Conservation (phyloP, 257 asterid genomes). For the Nicotiana benthamiana region DNA sequence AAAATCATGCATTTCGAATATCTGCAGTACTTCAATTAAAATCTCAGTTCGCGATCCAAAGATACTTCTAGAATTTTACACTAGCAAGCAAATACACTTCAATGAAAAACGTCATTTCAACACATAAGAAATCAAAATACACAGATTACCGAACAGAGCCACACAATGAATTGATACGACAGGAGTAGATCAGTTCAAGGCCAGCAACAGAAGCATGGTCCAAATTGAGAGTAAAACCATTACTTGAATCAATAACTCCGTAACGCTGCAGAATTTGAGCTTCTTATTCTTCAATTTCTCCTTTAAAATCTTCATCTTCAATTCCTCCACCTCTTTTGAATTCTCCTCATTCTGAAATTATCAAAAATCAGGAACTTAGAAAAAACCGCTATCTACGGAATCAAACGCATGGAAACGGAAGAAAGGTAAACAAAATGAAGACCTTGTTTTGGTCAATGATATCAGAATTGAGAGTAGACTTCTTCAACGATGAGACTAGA, state of each 20-base stretch:
- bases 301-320: slow-evolving; percentile 32
- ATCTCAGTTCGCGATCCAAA: neutral
- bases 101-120: neutral
- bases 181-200: slow-evolving; percentile 20
- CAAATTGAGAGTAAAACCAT: slow-evolving; percentile 14
- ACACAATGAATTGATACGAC: neutral
- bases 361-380: neutral
- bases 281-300: slow-evolving; percentile 34
- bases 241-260: slow-evolving; percentile 12
- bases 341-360: slow-evolving; percentile 23
- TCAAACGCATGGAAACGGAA: neutral
- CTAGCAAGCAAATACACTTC: neutral
- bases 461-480: slow-evolving; percentile 17
- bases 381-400: neutral
- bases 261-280: slow-evolving; percentile 20
- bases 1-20: neutral
- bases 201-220: slow-evolving; percentile 27
- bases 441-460: slow-evolving; percentile 18
- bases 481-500: slow-evolving; percentile 35
- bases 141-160: slow-evolving; percentile 4
- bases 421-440: neutral
- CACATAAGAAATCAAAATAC: neutral
- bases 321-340: slow-evolving; percentile 10
- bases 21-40: neutral
- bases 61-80: neutral